Evolutionary conservation across 2,329 filamentous ascomycete species (phyloP).

Genomic region (Aspergillus latus): DNA sequence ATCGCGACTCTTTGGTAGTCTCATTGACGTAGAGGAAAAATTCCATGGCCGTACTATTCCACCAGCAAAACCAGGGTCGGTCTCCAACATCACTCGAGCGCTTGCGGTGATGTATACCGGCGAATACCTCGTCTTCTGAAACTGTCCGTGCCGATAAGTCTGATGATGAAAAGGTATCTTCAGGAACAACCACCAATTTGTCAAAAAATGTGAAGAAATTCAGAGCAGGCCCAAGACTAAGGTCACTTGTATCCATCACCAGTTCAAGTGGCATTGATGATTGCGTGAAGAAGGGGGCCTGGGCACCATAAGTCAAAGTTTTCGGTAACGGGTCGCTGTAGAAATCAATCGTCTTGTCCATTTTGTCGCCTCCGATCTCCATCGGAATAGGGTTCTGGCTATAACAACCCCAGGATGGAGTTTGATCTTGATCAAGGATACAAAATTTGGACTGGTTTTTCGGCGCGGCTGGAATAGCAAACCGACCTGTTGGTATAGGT

Average conservation of each 20-base stretch:
- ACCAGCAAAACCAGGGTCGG: constrained; percentile 68
- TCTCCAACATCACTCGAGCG: constrained; percentile 54
- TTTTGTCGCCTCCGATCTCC: constrained; percentile 25
- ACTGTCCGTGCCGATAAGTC: constrained; percentile 31
- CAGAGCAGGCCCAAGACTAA: constrained; percentile 59
- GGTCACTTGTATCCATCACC: constrained; percentile 58
- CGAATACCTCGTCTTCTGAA: constrained; percentile 26
- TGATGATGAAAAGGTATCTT: constrained; percentile 35
- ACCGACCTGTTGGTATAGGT: constrained; percentile 53
- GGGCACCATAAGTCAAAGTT: constrained; percentile 60
- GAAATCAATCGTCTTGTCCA: constrained; percentile 37
- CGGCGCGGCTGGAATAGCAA: constrained; percentile 48
- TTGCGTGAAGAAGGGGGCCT: constrained; percentile 52
- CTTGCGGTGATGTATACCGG: constrained; percentile 34
- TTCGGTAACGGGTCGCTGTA: constrained; percentile 39
- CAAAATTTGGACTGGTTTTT: constrained; percentile 52
- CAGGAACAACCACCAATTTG: constrained; percentile 60
- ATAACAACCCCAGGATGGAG: constrained; percentile 53
- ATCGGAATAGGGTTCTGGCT: constrained; percentile 36
- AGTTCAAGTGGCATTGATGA: constrained; percentile 52
- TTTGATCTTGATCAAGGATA: constrained; percentile 46
- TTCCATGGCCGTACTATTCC: constrained; percentile 67
- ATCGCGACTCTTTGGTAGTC: constrained; percentile 38
- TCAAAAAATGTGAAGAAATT: constrained; percentile 64
- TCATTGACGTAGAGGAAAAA: constrained; percentile 65